phyloP scores from a whole-genome alignment of 306 rosid genomes.

The Medicago lupulina region DNA sequence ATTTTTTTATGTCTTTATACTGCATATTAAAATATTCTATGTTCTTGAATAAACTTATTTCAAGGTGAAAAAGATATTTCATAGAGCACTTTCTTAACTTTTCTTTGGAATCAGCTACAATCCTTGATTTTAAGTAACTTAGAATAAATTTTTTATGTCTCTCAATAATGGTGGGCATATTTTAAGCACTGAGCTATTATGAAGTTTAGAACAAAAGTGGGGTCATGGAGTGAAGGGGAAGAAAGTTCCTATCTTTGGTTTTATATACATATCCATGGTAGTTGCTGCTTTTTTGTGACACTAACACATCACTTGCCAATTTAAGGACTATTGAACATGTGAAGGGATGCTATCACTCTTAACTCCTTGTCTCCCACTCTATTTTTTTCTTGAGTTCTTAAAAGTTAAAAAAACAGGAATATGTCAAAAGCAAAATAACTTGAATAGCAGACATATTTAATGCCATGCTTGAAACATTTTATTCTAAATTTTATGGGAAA shows the following conservation, averaged over 20 bases:
- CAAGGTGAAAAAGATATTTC: no score
- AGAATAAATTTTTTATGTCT: not conserved
- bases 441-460: constrained; percentile 35
- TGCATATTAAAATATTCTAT: no score
- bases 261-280: constrained; percentile 32
- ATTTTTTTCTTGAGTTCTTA: constrained; percentile 21
- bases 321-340: constrained; percentile 15
- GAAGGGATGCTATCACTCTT: not conserved
- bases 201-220: not conserved
- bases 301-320: constrained; percentile 16
- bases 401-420: constrained; percentile 36
- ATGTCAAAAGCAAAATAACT: not conserved
- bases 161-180: not conserved
- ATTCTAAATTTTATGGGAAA: no score
- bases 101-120: no score
- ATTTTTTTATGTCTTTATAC: no score
- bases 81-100: no score
- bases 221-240: not conserved
- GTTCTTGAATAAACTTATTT: no score
- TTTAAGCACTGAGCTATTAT: not conserved
- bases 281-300: constrained; percentile 6
- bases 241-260: constrained; percentile 1
- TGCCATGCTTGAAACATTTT: not conserved
- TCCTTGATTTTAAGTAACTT: not conserved
- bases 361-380: not conserved